Conservation (phyloP, 1,139 yeast genomes). For the Citeromyces siamensis region DNA sequence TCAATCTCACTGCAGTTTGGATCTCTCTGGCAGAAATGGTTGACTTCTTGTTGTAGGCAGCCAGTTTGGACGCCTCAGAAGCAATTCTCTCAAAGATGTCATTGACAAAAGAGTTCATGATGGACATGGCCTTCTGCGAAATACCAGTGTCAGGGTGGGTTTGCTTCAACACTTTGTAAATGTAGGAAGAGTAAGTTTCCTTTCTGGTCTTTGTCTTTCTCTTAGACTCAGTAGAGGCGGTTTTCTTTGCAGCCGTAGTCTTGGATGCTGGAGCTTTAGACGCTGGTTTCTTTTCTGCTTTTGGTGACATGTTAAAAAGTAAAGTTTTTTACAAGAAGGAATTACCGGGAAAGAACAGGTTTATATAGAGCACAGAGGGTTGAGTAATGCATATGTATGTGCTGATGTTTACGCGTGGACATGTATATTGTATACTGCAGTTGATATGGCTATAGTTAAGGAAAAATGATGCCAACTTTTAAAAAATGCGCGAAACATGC, state of each 20-base stretch:
- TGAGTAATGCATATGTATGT: not conserved
- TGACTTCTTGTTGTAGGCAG: slow-evolving; percentile 99
- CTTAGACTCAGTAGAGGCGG: slow-evolving; percentile 75
- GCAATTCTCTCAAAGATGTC: slow-evolving; percentile 95
- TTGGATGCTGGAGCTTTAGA: slow-evolving; percentile 98
- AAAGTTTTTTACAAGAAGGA: slow-evolving; percentile 5
- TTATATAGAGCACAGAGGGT: slow-evolving; percentile 3
- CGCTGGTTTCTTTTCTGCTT: slow-evolving; percentile 98
- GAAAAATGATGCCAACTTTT: slow-evolving; percentile 1
- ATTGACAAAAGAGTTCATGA: slow-evolving; percentile 97
- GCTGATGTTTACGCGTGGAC: slow-evolving; percentile 3
- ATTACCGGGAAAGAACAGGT: not conserved
- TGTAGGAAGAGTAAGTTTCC: slow-evolving; percentile 98
- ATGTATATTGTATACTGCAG: slow-evolving; percentile 3
- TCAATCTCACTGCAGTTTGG: slow-evolving; percentile 98
- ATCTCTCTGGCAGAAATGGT: slow-evolving; percentile 99
- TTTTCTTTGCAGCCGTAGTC: slow-evolving; percentile 93
- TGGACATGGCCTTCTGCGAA: slow-evolving; percentile 98
- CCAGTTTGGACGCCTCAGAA: slow-evolving; percentile 96
- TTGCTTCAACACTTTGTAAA: slow-evolving; percentile 97
- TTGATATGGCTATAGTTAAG: slow-evolving; percentile 9
- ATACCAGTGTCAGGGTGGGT: slow-evolving; percentile 99
- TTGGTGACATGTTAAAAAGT: slow-evolving; percentile 70
- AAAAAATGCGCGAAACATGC: slow-evolving; percentile 7
- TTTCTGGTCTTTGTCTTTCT: slow-evolving; percentile 96